Conservation (phyloP, 2,329 filamentous ascomycete genomes). For the Cercospora citrullina region DNA sequence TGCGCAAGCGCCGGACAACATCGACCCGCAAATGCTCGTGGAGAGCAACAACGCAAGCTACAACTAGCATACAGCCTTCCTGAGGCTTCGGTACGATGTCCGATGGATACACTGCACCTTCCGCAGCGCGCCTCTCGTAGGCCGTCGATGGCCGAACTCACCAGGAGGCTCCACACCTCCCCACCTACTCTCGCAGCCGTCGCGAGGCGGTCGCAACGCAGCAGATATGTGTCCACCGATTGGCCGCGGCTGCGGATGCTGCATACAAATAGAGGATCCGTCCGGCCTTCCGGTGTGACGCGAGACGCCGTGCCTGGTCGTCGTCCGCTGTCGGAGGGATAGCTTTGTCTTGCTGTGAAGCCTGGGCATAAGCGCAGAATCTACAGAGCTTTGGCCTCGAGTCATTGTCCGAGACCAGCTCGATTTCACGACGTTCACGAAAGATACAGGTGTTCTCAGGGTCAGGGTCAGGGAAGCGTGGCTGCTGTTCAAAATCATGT, state of each 20-base stretch:
- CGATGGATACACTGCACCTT: not conserved
- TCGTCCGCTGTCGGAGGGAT: not conserved
- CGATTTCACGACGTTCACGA: not conserved
- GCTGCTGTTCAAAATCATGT: not conserved
- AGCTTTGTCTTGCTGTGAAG: not conserved
- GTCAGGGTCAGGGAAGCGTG: not conserved
- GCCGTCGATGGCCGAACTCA: not conserved
- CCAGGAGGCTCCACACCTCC: not conserved
- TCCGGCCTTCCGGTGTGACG: not conserved
- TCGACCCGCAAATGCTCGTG: not conserved
- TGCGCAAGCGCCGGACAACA: not conserved
- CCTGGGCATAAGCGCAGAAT: not conserved
- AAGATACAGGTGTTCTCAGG: not conserved
- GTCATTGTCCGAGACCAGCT: not conserved
- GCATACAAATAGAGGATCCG: not conserved
- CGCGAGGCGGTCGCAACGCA: not conserved
- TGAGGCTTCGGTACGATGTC: not conserved
- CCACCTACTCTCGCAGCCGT: not conserved
- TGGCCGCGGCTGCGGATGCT: not conserved
- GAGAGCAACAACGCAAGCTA: not conserved
- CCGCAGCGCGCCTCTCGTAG: not conserved
- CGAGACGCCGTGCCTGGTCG: not conserved
- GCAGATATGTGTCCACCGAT: not conserved
- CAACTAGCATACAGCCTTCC: not conserved
- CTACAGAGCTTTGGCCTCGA: not conserved